A percentile compares a stretch with the other conserved stretches of the same genome.
phyloP scores from a whole-genome alignment of 2,329 filamentous ascomycete species.

The Talaromyces islandicus region DNA sequence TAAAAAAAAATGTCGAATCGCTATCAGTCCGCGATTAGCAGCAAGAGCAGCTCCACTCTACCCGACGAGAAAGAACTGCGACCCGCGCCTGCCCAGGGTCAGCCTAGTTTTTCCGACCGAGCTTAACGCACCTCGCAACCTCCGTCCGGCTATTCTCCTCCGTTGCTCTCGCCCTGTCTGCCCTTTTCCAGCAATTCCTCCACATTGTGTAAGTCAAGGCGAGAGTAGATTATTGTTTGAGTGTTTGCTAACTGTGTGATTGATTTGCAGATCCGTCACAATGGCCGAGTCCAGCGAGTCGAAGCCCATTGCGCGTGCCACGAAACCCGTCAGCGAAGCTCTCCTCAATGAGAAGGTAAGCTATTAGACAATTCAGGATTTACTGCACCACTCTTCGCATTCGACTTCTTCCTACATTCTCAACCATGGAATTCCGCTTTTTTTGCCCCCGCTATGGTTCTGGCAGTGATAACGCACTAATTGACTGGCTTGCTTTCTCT shows the following conservation, averaged over 20 bases:
- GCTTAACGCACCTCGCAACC: not conserved
- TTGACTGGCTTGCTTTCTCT: constrained; percentile 9
- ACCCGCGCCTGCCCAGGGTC: constrained; percentile 6
- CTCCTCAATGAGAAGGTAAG: constrained; percentile 97
- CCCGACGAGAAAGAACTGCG: not conserved
- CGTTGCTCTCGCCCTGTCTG: not conserved
- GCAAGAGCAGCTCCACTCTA: not conserved
- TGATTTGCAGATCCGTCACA: constrained; percentile 19
- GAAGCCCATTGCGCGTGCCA: constrained; percentile 62
- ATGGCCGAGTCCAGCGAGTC: constrained; percentile 59
- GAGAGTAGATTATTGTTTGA: not conserved
- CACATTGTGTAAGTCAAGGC: not conserved
- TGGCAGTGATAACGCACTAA: not conserved
- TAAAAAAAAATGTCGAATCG: constrained; percentile 5
- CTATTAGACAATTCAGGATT: not conserved
- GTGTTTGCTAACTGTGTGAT: not conserved
- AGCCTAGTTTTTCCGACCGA: constrained; percentile 32
- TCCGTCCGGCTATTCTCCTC: not conserved
- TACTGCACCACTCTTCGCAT: not conserved
- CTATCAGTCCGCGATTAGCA: not conserved
- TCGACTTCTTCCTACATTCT: not conserved
- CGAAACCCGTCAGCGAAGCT: constrained; percentile 87
- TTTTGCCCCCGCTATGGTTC: not conserved
- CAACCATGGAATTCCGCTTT: too few relatives aligned
- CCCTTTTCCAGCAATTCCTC: not conserved